Conservation (phyloP, 2,329 filamentous ascomycete species). For the Paraphaeosphaeria minitans region DNA sequence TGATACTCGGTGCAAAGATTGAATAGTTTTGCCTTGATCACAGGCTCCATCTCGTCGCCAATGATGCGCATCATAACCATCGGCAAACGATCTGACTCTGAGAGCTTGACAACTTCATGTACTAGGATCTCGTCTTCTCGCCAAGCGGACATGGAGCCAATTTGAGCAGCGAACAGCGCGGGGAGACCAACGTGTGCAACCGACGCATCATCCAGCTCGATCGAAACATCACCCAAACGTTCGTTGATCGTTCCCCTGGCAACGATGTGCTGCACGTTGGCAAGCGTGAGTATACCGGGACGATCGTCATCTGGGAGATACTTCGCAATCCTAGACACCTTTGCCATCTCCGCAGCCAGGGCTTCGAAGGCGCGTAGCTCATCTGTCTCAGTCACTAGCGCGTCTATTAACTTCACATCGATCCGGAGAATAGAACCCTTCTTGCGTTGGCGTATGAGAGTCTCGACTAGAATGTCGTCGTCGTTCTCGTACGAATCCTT, state of each 20-base stretch:
- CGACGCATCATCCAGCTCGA: slow-evolving; percentile 30
- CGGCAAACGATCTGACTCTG: slow-evolving; percentile 54
- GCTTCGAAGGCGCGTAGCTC: slow-evolving; percentile 71
- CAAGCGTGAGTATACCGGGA: slow-evolving; percentile 81
- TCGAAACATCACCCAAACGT: slow-evolving; percentile 66
- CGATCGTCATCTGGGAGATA: slow-evolving; percentile 95
- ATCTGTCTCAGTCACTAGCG: slow-evolving; percentile 66
- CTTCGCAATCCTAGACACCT: slow-evolving; percentile 85
- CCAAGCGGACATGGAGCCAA: slow-evolving; percentile 65
- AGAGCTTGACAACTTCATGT: slow-evolving; percentile 59
- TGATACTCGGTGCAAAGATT: slow-evolving; percentile 88
- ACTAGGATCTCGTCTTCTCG: slow-evolving; percentile 78
- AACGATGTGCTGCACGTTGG: slow-evolving; percentile 67
- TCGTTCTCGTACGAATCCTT: slow-evolving; percentile 87
- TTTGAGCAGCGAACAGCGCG: slow-evolving; percentile 76
- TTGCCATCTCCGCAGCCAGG: slow-evolving; percentile 78
- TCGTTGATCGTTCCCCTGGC: slow-evolving; percentile 68
- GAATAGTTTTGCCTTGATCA: slow-evolving; percentile 84
- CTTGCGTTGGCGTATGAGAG: slow-evolving; percentile 79
- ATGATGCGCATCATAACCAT: slow-evolving; percentile 89
- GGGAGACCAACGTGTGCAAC: slow-evolving; percentile 76
- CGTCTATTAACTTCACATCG: slow-evolving; percentile 67
- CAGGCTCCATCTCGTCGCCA: slow-evolving; percentile 91
- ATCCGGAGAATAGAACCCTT: slow-evolving; percentile 83
- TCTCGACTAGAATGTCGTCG: slow-evolving; percentile 94